Evolutionary conservation across 116 monocot species (phyloP).

Genomic region (Thalassia testudinum): DNA sequence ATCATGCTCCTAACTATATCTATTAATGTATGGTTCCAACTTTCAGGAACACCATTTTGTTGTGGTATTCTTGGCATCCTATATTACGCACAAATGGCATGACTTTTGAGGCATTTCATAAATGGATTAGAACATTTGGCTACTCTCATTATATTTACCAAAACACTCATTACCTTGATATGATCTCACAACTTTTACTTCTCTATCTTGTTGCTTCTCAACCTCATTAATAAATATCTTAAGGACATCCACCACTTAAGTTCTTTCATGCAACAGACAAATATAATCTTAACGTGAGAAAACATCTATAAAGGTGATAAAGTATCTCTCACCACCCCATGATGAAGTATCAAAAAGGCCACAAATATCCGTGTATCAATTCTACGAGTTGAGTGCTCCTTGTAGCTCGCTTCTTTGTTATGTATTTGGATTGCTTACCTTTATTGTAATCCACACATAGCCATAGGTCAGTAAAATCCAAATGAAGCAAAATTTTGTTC

Average conservation of each 20-base stretch:
- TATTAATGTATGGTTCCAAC: no score
- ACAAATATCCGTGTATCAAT: neutral
- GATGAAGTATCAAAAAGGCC: neutral
- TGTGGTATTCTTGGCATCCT: no score
- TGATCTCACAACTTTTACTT: neutral
- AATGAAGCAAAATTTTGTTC: neutral
- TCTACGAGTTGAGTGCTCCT: neutral
- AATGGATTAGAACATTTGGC: no score
- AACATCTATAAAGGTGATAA: neutral
- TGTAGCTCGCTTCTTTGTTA: neutral
- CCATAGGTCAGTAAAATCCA: neutral
- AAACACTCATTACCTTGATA: neutral
- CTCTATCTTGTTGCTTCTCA: constrained; percentile 1
- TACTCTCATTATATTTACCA: constrained; percentile 1
- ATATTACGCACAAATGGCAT: no score
- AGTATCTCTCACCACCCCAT: neutral
- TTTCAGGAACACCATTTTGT: no score
- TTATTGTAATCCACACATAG: neutral
- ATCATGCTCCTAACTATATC: no score
- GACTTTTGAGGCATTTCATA: no score
- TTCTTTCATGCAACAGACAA: neutral
- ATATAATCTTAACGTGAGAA: neutral
- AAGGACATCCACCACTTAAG: neutral
- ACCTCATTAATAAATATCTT: neutral
- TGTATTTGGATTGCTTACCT: neutral